Conservation (phyloP, 2,329 filamentous ascomycete species). For the Xylaria sp. region DNA sequence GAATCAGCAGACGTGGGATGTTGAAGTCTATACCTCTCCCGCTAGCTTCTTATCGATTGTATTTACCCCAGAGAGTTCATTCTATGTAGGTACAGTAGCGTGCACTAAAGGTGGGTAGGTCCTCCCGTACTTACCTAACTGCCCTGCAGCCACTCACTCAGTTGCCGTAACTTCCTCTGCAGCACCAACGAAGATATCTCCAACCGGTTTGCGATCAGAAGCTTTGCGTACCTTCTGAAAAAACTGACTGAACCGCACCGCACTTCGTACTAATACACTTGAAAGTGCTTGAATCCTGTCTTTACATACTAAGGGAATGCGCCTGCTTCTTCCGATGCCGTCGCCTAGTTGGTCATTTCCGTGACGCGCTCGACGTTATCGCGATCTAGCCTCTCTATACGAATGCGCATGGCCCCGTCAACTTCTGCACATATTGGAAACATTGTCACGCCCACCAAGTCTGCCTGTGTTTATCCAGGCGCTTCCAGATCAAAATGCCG, state of each 20-base stretch:
- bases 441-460: neutral
- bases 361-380: conserved; percentile 30
- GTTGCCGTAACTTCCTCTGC: neutral
- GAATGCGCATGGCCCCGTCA: neutral
- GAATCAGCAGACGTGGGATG: neutral
- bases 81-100: too few species aligned
- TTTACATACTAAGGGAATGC: too few species aligned
- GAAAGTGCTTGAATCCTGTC: neutral
- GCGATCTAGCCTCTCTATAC: conserved; percentile 1
- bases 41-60: conserved; percentile 6
- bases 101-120: neutral
- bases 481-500: conserved; percentile 68
- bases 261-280: neutral
- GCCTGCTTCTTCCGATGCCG: conserved; percentile 8
- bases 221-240: neutral
- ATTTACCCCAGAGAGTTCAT: neutral
- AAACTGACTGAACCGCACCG: neutral
- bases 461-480: neutral
- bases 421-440: neutral
- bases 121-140: neutral
- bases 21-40: too few species aligned
- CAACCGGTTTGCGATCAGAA: neutral
- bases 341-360: neutral
- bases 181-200: neutral
- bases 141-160: neutral